phyloP scores from a whole-genome alignment of 768 basidiomycete genomes.

The Termitomyces sp. region DNA sequence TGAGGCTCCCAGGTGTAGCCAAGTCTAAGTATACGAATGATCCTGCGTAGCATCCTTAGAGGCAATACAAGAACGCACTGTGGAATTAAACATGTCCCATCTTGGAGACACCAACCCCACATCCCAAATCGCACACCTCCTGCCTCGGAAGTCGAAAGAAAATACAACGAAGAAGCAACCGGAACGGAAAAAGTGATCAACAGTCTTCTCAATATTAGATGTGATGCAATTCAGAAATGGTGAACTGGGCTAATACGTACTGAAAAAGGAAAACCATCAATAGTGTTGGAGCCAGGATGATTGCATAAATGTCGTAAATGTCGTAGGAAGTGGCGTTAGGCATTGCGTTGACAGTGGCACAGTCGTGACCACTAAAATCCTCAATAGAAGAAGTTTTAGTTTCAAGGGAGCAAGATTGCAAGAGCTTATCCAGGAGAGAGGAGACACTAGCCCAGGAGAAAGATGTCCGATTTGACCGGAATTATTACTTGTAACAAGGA shows the following conservation, averaged over 20 bases:
- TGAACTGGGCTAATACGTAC: not conserved
- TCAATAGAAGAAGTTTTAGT: not conserved
- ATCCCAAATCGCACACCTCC: conserved; percentile 34
- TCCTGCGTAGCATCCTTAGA: not conserved
- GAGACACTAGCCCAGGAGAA: too few relatives aligned
- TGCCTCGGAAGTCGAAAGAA: conserved; percentile 30
- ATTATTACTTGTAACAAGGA: too few relatives aligned
- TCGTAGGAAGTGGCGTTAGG: not conserved
- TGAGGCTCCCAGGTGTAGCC: conserved; percentile 34
- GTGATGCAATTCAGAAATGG: not conserved
- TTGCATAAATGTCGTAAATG: not conserved
- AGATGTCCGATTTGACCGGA: not conserved
- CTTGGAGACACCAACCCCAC: conserved; percentile 39
- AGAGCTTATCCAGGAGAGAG: too few relatives aligned
- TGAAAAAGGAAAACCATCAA: conserved; percentile 8
- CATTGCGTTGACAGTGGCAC: not conserved
- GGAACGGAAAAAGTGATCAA: conserved; percentile 30
- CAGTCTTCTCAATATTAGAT: conserved; percentile 15
- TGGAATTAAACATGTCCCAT: conserved; percentile 21
- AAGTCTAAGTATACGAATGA: conserved; percentile 16
- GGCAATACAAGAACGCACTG: conserved; percentile 17
- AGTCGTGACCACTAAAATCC: not conserved
- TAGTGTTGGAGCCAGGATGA: conserved; percentile 4
- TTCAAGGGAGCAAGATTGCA: not conserved
- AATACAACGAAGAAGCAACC: conserved; percentile 24